Percentiles rank a stretch among this genome's conserved stretches.
These are phyloP conservation scores for Boletus rufocinnamomeus DNA, from an alignment of 768 basidiomycete species.

Conservation along the genomic window DNA sequence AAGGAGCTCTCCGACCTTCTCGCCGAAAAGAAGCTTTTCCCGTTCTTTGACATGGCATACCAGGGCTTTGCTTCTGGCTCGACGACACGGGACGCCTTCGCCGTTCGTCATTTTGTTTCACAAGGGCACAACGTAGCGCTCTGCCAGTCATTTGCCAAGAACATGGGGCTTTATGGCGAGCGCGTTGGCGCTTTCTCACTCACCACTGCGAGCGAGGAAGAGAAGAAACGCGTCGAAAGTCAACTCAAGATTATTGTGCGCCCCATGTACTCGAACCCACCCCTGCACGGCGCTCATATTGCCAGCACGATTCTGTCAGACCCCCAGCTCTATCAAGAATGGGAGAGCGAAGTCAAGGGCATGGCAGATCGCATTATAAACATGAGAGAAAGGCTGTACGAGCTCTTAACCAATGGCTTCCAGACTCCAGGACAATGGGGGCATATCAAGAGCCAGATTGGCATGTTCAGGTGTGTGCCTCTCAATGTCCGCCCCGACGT, in stretches of 20 bases:
- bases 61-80: conserved; percentile 98
- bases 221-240: conserved; percentile 85
- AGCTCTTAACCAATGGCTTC: conserved; percentile 70
- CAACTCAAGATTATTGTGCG: conserved; percentile 95
- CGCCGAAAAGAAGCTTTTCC: conserved; percentile 89
- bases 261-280: conserved; percentile 98
- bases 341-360: conserved; percentile 90
- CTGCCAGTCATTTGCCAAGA: conserved; percentile 97
- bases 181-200: conserved; percentile 97
- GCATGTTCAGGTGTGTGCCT: conserved; percentile 87
- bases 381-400: conserved; percentile 86
- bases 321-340: conserved; percentile 74
- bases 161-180: conserved; percentile 99
- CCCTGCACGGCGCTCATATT: conserved; percentile 84
- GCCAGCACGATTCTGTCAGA: conserved; percentile 82
- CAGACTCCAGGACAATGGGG: conserved; percentile 94
- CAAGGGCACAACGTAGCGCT: conserved; percentile 90
- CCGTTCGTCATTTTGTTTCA: conserved; percentile 90
- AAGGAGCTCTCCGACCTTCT: conserved; percentile 82
- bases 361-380: conserved; percentile 96
- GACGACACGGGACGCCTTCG: conserved; percentile 88
- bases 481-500: not conserved
- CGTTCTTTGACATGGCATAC: conserved; percentile 99
- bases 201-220: conserved; percentile 63
- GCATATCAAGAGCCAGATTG: conserved; percentile 94